A percentile compares a stretch with the other conserved stretches of the same genome.
Evolutionary conservation across 2,329 filamentous ascomycete genomes (phyloP).

Genomic region (Fusarium napiforme): DNA sequence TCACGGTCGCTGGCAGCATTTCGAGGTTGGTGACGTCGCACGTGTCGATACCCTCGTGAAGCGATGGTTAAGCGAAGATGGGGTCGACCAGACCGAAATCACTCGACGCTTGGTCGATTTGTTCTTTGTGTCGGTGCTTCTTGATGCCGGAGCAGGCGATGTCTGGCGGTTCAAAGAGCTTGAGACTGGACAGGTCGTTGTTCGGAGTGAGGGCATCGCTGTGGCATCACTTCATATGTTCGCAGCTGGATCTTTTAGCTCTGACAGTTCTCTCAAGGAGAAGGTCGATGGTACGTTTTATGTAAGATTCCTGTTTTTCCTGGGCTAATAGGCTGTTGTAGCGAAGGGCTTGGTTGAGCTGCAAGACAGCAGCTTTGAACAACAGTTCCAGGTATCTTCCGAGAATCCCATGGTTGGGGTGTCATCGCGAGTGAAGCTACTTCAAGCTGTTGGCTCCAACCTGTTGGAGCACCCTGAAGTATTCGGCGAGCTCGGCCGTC

Average conservation of each 20-base stretch:
- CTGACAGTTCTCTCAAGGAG: neutral
- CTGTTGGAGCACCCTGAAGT: constrained; percentile 51
- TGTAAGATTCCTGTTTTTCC: fast-evolving
- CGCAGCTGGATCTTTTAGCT: constrained; percentile 52
- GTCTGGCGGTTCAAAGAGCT: constrained; percentile 59
- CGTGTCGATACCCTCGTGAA: constrained; percentile 59
- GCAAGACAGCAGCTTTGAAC: constrained; percentile 47
- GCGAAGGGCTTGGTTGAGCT: constrained; percentile 51
- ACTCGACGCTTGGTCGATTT: constrained; percentile 68
- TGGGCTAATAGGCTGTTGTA: neutral
- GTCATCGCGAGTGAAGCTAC: constrained; percentile 54
- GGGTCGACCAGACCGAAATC: constrained; percentile 55
- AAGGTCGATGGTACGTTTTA: constrained; percentile 51
- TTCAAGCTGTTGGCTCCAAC: constrained; percentile 56
- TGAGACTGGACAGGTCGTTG: constrained; percentile 47
- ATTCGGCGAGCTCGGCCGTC: constrained; percentile 56
- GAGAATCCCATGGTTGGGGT: constrained; percentile 60
- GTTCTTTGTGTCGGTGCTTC: constrained; percentile 69
- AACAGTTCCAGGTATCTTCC: constrained; percentile 57
- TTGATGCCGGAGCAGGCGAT: constrained; percentile 66
- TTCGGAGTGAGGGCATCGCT: constrained; percentile 62
- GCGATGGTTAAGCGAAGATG: constrained; percentile 54
- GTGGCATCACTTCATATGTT: constrained; percentile 64
- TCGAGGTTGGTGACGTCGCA: constrained; percentile 65
- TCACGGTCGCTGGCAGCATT: constrained; percentile 72